Evolutionary conservation across 106 monocot genomes (phyloP), one percentile per base, ranked within the genome.

Genomic region (Ottelia alismoides): DNA sequence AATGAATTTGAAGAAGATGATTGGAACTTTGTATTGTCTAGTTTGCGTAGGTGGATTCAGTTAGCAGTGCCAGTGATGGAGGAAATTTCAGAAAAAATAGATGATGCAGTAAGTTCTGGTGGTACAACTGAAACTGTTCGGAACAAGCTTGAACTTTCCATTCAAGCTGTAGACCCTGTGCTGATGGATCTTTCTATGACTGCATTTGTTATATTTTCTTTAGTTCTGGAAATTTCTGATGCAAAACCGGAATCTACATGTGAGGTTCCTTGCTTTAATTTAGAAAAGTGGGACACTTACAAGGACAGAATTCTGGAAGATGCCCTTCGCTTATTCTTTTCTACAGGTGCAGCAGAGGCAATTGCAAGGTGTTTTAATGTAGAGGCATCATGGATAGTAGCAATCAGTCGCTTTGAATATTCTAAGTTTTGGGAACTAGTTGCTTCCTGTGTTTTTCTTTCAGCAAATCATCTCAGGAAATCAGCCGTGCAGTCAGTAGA

Each of bases 1-100:
- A 60, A 55, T 49, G 81, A 89, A 24, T 77, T 96, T 60, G 57
- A 60, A 69, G 89, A 82, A 58, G 74, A 79, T 64, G 96, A 89
- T 45, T 96, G 88, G 96, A 58, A 74, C 45, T 88, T 72, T 74
- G 78, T 85, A 28, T 67, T 84, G 16, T 50, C 58, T 59, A 67
- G 63, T 22, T 51, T 70, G 66, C 47, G 47, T 43, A 78, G 58
- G 61, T 85, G 78, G 81, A 68, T 79, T 45, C 64, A 76, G 62
- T 76, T 70, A 62, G 65, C 68, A 57, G 85, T 96, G 67, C 64
- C 83, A 46, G 19, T 82, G 21, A 66, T 96, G 76, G 89, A 96
- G 62, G 96, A 96, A 71, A 68, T 72, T 25, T 64, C 74, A 22
- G 96, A 96, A 53, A 79, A 43, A 25, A 66, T 82, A 52, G 88